Evolutionary conservation across 371 early-diverging fungal genomes (phyloP), one percentile per base, ranked within the genome.

Genomic region (Mortierella sp.): DNA sequence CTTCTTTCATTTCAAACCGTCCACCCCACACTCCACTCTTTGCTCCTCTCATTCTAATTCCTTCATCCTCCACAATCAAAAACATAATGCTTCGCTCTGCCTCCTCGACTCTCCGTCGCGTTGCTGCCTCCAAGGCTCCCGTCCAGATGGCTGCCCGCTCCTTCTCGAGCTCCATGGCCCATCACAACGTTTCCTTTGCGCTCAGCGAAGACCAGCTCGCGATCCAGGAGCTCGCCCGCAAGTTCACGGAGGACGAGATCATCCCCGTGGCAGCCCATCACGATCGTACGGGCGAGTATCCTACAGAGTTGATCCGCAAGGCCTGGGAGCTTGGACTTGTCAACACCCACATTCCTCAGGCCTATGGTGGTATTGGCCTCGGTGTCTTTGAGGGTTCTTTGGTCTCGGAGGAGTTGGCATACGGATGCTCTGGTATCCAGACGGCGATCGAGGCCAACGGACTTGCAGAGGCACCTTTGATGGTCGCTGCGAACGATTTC

Each of bases 391-490:
- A 93, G 47, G 95, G 93, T 70, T 89, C 91, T 23, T 64, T 98
- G 23, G 94, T 92, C 21, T 95, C 95, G 90, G 97, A 98, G 80
- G 98, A 96, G 76, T 73, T 98, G 42, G 94, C 97, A n/a, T 97
- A 87, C 70, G 98, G 98, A 12, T 98, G 98, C 82, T 87, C 94
- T 15, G 98, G 97, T 55, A 97, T 98, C 67, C 96, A 96, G 78
- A 98, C 98, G 1, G 98, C 98, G 43, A 95, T 95, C 51, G 97
- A 97, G 78, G 98, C 97, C 27, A 98, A 98, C 81, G 91, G 92
- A 5, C 84, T 98, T 7, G 98, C 97, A 34, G 91, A 98, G 81
- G 97, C 98, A 0, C 97, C 97, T 3, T 84, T 97, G 50, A 84
- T 96, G 52, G 85, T 97, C 9, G 95, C 96, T 37, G 97, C 92